A percentile compares a stretch with the other conserved stretches of the same genome.
phyloP scores from a whole-genome alignment of 2,329 filamentous ascomycete genomes.

The Diaporthe eres region DNA sequence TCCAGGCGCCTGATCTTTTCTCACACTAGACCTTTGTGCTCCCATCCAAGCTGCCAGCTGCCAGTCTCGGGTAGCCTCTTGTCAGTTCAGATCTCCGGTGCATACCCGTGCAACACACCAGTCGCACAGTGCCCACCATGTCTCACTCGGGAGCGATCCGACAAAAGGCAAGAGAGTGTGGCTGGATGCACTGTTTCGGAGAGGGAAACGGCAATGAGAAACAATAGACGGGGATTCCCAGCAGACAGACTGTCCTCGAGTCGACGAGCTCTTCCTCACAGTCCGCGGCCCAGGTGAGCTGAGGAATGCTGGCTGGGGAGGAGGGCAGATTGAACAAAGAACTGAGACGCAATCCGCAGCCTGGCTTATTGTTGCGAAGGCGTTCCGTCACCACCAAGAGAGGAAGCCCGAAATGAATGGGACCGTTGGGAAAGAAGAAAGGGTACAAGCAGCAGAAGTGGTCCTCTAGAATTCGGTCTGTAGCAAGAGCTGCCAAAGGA shows the following conservation, averaged over 20 bases:
- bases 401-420: background rate
- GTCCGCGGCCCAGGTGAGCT: slow-evolving; percentile 1
- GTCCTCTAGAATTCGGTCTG: slow-evolving; percentile 14
- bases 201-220: background rate
- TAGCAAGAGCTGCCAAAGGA: slow-evolving; percentile 15
- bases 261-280: background rate
- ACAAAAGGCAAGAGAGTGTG: slow-evolving; percentile 17
- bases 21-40: background rate
- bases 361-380: background rate
- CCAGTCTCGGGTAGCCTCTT: slow-evolving; percentile 37
- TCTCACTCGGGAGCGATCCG: slow-evolving; percentile 30
- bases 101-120: slow-evolving; percentile 30
- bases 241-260: background rate
- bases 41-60: slow-evolving; percentile 23
- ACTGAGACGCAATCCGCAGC: background rate
- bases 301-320: slow-evolving; percentile 17
- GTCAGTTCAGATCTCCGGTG: slow-evolving; percentile 35
- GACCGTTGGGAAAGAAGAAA: background rate
- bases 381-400: background rate
- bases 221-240: background rate
- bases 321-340: background rate
- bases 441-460: background rate
- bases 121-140: slow-evolving; percentile 28
- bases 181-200: slow-evolving; percentile 33
- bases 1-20: background rate